Evolutionary conservation across 306 rosid genomes (phyloP).

Genomic region (Quercus gilva): DNA sequence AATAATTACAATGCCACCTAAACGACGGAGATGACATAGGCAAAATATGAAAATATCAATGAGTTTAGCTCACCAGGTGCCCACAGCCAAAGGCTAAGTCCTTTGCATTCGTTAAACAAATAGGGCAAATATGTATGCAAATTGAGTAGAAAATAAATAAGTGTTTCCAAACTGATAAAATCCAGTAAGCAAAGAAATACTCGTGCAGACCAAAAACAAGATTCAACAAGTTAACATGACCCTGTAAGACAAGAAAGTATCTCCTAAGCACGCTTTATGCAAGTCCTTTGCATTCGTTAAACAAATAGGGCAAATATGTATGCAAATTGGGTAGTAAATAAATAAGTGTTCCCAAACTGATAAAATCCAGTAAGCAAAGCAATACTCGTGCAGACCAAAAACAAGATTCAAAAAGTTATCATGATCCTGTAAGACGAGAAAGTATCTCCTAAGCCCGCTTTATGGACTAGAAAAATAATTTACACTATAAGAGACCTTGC

Average conservation of each 20-base stretch:
- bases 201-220: background rate
- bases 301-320: no score
- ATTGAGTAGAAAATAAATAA: constrained; percentile 5
- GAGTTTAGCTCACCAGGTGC: constrained; percentile 66
- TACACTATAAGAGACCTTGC: no score
- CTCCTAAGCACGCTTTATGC: no score
- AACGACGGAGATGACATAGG: background rate
- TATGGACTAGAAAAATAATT: no score
- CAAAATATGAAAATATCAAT: background rate
- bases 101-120: constrained; percentile 69
- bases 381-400: no score
- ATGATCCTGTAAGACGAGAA: no score
- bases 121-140: constrained; percentile 60
- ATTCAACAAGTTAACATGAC: background rate
- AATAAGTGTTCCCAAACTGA: no score
- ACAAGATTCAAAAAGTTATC: no score
- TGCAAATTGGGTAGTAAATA: no score
- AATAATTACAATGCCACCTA: background rate
- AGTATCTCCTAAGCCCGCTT: no score
- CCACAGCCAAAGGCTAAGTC: constrained; percentile 88
- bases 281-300: no score
- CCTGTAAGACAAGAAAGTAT: background rate
- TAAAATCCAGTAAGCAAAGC: no score
- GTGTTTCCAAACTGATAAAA: background rate
- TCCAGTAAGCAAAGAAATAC: background rate